Evolutionary conservation across 345 rosid species (phyloP).

Genomic region (Euphorbia lathyris): DNA sequence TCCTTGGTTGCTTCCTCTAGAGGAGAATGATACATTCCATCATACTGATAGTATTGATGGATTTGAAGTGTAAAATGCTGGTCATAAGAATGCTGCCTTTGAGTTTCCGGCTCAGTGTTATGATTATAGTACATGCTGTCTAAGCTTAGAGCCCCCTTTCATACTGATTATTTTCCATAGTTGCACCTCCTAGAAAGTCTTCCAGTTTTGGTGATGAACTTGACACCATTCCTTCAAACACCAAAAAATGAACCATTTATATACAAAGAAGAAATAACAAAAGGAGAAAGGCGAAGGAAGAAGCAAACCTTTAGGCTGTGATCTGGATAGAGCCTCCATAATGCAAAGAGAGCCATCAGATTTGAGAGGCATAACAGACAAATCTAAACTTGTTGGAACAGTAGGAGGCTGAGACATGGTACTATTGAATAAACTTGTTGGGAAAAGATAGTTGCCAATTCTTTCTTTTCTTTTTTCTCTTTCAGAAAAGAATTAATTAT

Average conservation of each 20-base stretch:
- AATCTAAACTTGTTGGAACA: too few species aligned
- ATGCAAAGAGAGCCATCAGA: too few species aligned
- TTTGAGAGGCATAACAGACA: slow-evolving; percentile 74
- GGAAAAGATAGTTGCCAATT: slow-evolving; percentile 6
- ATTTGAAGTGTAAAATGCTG: slow-evolving; percentile 29
- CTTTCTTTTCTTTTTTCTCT: neutral
- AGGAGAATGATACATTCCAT: slow-evolving; percentile 29
- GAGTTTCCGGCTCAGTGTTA: slow-evolving; percentile 24
- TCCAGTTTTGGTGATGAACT: too few species aligned
- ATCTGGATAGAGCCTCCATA: slow-evolving; percentile 64
- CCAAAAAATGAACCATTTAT: too few species aligned
- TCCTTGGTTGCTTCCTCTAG: slow-evolving; percentile 32
- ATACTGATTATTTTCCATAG: slow-evolving; percentile 39
- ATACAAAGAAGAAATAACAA: neutral
- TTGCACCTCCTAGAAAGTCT: too few species aligned
- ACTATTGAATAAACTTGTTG: too few species aligned
- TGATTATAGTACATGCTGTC: slow-evolving; percentile 45
- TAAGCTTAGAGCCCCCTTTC: slow-evolving; percentile 43
- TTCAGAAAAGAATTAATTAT: neutral
- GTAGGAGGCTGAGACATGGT: too few species aligned
- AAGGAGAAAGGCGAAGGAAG: neutral
- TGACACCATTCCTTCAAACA: too few species aligned
- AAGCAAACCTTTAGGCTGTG: slow-evolving; percentile 51
- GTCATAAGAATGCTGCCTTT: slow-evolving; percentile 36
- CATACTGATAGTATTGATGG: slow-evolving; percentile 34